These are phyloP conservation scores for Clavulina sp. DNA, from an alignment of 768 basidiomycete genomes.

Conservation along the genomic window DNA sequence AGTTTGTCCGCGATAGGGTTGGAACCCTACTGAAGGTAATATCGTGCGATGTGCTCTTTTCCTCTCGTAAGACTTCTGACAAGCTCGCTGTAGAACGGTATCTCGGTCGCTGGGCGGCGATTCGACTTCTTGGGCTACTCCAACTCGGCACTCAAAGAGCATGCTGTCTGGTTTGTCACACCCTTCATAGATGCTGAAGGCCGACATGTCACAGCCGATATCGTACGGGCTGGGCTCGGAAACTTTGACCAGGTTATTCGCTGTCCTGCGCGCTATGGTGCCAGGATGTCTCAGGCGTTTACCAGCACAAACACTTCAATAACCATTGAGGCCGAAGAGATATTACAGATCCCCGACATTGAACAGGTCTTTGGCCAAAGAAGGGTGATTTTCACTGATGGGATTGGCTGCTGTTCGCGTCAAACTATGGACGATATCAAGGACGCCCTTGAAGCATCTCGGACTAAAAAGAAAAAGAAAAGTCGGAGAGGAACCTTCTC, in stretches of 20 bases:
- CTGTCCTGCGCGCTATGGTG: conserved; percentile 54
- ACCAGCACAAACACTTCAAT: conserved; percentile 51
- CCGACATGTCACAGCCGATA: conserved; percentile 24
- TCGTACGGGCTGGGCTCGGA: conserved; percentile 39
- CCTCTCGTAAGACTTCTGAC: not conserved
- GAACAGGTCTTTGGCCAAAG: conserved; percentile 11
- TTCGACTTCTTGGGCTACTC: conserved; percentile 59
- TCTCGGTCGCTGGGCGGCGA: conserved; percentile 28
- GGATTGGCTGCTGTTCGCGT: conserved; percentile 45
- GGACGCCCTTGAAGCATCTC: conserved; percentile 18
- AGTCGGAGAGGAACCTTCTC: conserved; percentile 25
- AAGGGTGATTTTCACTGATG: conserved; percentile 43
- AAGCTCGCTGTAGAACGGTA: not conserved
- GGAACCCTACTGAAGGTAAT: conserved; percentile 26
- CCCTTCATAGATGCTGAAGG: conserved; percentile 26
- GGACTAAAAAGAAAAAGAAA: conserved; percentile 21
- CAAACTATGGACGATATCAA: conserved; percentile 35
- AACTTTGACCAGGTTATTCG: conserved; percentile 31
- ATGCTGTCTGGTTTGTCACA: conserved; percentile 68
- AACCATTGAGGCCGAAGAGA: conserved; percentile 24
- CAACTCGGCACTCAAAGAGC: conserved; percentile 57
- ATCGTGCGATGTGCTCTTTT: not conserved
- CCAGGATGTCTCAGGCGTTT: conserved; percentile 56
- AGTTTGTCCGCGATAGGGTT: conserved; percentile 41
- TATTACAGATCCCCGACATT: conserved; percentile 31